Evolutionary conservation across 1,284 basidiomycete species (phyloP).

Genomic region (Earliella scabrosa): DNA sequence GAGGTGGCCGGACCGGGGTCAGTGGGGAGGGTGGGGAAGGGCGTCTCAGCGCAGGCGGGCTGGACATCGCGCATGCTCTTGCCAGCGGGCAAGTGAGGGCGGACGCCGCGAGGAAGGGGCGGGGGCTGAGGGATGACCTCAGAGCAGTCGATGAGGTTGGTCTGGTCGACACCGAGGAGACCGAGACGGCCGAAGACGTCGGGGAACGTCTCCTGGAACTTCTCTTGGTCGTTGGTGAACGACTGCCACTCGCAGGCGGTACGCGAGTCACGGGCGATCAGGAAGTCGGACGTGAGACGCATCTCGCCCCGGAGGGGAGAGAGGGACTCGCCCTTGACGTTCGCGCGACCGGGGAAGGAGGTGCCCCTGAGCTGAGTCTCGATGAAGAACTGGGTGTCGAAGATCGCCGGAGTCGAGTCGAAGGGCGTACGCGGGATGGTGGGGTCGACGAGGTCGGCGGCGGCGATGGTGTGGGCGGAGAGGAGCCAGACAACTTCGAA

Average conservation of each 20-base stretch:
- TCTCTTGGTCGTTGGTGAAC: too few relatives aligned
- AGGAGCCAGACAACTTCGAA: constrained; percentile 6
- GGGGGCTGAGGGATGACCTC: constrained; percentile 24
- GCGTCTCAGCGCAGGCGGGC: constrained; percentile 3
- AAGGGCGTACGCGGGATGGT: neutral
- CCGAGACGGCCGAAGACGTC: constrained; percentile 1
- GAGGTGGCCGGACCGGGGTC: constrained; percentile 5
- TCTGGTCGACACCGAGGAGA: constrained; percentile 2
- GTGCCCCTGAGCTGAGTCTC: neutral
- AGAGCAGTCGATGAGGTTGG: neutral
- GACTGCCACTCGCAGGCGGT: too few relatives aligned
- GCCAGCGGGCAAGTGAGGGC: constrained; percentile 8
- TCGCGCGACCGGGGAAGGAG: neutral
- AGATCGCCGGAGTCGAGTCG: constrained; percentile 2
- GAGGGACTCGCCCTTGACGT: neutral
- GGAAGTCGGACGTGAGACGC: constrained; percentile 31
- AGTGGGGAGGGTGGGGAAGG: constrained; percentile 3
- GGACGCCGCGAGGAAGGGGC: neutral
- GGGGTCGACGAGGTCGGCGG: neutral
- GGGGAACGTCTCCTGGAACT: constrained; percentile 2
- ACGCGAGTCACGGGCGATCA: constrained; percentile 32
- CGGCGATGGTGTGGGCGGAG: constrained; percentile 4
- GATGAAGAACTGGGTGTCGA: constrained; percentile 6
- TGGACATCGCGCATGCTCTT: neutral
- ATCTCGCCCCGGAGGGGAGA: constrained; percentile 24